phyloP scores from a whole-genome alignment of 371 early-diverging fungal species.

The Scutellospora calospora region DNA sequence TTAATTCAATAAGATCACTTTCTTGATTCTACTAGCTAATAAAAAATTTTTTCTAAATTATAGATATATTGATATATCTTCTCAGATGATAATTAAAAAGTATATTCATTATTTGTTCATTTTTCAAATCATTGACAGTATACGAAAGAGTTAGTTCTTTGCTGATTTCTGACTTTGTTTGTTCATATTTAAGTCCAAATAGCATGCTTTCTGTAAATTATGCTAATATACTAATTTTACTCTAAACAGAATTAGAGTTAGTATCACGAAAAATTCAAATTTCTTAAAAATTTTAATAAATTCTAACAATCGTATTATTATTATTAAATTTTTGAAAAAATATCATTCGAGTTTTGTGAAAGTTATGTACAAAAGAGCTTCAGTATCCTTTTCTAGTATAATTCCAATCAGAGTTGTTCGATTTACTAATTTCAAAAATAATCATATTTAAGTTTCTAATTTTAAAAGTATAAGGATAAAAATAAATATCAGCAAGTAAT shows the following conservation, averaged over 20 bases:
- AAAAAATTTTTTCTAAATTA: background rate
- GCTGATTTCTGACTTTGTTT: background rate
- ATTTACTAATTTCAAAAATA: constrained; percentile 1
- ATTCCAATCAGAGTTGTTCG: background rate
- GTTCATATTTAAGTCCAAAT: constrained; percentile 7
- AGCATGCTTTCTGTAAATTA: background rate
- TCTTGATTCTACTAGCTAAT: background rate
- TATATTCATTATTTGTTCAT: constrained; percentile 1
- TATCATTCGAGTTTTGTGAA: background rate
- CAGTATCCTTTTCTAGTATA: background rate
- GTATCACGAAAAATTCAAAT: background rate
- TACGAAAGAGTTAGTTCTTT: background rate
- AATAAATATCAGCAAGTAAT: background rate
- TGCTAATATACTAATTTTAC: constrained; percentile 12
- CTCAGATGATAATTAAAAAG: constrained; percentile 5
- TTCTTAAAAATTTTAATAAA: constrained; percentile 4
- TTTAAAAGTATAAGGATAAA: background rate
- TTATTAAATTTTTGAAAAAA: constrained; percentile 20
- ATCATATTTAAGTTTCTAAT: background rate
- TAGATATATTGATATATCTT: background rate
- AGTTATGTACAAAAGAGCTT: constrained; percentile 13
- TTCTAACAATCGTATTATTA: background rate
- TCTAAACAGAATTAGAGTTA: constrained; percentile 5
- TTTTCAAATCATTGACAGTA: background rate
- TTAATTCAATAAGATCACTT: constrained; percentile 3